Evolutionary conservation across 208 protist genomes (phyloP), one percentile per base, ranked within the genome.

Genomic region (Acanthamoeba culbertsoni): DNA sequence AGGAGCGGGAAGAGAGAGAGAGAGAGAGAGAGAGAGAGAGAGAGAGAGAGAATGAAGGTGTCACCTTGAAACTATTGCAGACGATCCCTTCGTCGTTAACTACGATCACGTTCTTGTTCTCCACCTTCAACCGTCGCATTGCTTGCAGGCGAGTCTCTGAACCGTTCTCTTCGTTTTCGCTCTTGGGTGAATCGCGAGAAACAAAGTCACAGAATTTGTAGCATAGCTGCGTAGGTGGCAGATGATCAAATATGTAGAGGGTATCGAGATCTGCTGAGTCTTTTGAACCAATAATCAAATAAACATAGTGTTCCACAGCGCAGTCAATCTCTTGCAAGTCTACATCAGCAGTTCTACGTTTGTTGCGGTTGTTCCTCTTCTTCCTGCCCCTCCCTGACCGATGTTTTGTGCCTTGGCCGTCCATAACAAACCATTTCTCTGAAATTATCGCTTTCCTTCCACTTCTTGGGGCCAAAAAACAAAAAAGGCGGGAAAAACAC

Each of bases 81-180:
- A 88, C 51, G 48, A 88, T 62, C 6, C 43, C 77, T 3, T 88
- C 1, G 0, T 62, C 77, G 16, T 88, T 48, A 3, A 88, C 20
- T 48, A 88, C 77, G 37, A 88, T 42, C 8, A 88, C 62, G 77
- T 88, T 88, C 37, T 31, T 53, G 77, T 88, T 88, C 77, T 88
- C 77, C 20, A 31, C 16, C 51, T 88, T 88, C 10, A 48, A 40
- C 42, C 68, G 68, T 48, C 31, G 68, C 68, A 31, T 33, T 37
- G 37, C 37, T n/a, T 68, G 59, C 28, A 68, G n/a, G 59, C 40
- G 59, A 14, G 55, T n/a, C 55, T 5, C 23, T n/a, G 55, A n/a
- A n/a, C 55, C 63, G 37, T 5, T 75, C 65, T 0, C 65, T 79
- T n/a, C 35, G 28, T 7, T 37, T 68, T 7, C 37, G 48, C 48